Evolutionary conservation across 2,329 filamentous ascomycete species (phyloP).

Genomic region (Cylindrodendrum hubeiense): DNA sequence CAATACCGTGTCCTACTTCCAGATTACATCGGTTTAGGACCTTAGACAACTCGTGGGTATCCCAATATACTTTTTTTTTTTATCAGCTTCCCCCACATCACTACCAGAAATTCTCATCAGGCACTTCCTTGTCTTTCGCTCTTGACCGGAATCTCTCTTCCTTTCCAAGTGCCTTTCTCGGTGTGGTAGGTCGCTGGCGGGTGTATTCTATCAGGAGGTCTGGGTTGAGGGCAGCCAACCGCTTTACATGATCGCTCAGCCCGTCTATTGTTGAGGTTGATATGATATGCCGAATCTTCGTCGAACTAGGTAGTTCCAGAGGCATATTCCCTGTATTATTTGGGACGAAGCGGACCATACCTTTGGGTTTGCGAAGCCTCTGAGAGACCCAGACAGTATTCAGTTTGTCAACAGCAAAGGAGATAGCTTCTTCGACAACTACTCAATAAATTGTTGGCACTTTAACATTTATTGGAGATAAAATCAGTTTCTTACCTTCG

Average conservation of each 20-base stretch:
- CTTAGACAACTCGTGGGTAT: background rate
- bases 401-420: conserved; percentile 11
- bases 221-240: conserved; percentile 20
- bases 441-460: background rate
- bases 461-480: background rate
- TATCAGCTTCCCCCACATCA: background rate
- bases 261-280: background rate
- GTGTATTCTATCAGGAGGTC: conserved; percentile 27
- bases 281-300: conserved; percentile 38
- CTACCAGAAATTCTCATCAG: background rate
- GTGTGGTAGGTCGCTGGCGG: background rate
- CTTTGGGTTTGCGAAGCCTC: conserved; percentile 28
- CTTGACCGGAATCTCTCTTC: background rate
- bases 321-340: background rate
- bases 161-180: background rate
- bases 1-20: too few species aligned
- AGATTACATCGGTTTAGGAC: too few species aligned
- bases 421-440: conserved; percentile 5
- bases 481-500: conserved; percentile 12
- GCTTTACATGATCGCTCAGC: conserved; percentile 1
- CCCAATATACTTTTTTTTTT: background rate
- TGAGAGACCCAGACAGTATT: conserved; percentile 28
- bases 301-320: conserved; percentile 37
- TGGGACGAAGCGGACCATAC: conserved; percentile 36
- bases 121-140: background rate